Percentiles rank a stretch among this genome's conserved stretches.
phyloP scores from a whole-genome alignment of 2,329 filamentous ascomycete species.

The Thelonectria olida region DNA sequence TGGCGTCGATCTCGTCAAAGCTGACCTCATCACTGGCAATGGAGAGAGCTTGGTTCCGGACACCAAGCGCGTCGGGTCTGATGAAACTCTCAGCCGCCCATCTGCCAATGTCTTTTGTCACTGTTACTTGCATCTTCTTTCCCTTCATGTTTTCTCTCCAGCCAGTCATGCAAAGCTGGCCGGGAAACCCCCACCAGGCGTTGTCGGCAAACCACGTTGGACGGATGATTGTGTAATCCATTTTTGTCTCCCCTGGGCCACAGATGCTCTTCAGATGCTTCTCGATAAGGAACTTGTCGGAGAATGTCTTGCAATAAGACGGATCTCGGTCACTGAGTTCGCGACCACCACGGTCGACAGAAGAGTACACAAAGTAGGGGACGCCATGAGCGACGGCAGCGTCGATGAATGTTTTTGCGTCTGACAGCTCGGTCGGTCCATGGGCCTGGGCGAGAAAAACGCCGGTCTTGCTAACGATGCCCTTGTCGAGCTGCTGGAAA shows the following conservation, averaged over 20 bases:
- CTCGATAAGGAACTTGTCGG: conserved; percentile 67
- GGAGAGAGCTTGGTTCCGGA: conserved; percentile 35
- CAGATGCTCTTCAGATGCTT: conserved; percentile 58
- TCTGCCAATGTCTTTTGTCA: conserved; percentile 37
- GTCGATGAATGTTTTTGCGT: conserved; percentile 64
- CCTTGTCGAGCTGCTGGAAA: conserved; percentile 46
- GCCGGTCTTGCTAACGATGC: conserved; percentile 21
- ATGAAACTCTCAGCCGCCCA: conserved; percentile 34
- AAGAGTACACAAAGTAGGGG: conserved; percentile 68
- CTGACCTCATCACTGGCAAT: conserved; percentile 39
- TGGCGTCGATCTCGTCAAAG: conserved; percentile 30
- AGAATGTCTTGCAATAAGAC: conserved; percentile 40
- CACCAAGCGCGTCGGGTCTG: conserved; percentile 22
- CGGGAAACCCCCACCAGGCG: conserved; percentile 37
- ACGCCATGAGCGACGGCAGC: conserved; percentile 59
- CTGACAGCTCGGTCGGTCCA: conserved; percentile 50
- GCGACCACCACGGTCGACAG: conserved; percentile 70
- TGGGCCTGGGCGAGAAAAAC: conserved; percentile 41
- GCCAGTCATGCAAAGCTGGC: conserved; percentile 38
- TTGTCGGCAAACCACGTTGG: conserved; percentile 42
- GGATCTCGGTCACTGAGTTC: conserved; percentile 55
- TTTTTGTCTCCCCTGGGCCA: conserved; percentile 8
- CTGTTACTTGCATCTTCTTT: conserved; percentile 38
- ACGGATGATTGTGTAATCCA: conserved; percentile 42
- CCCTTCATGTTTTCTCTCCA: conserved; percentile 39